A percentile compares a stretch with the other conserved stretches of the same genome.
These are phyloP conservation scores for Vicia faba DNA, from an alignment of 306 rosid genomes.

Conservation along the genomic window DNA sequence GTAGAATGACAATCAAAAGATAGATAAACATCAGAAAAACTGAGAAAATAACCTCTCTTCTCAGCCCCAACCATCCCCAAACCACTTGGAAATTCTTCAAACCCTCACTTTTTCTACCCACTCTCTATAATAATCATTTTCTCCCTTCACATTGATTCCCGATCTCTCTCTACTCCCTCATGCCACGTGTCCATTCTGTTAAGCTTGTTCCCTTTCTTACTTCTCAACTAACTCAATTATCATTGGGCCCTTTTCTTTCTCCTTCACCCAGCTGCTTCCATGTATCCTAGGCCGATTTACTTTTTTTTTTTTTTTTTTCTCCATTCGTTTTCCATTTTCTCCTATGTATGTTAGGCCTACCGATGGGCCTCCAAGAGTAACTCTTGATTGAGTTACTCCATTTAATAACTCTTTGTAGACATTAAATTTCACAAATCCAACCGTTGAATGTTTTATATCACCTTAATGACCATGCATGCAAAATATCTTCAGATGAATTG, in stretches of 20 bases:
- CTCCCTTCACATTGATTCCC: background rate
- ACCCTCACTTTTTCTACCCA: background rate
- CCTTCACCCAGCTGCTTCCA: background rate
- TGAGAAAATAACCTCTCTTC: constrained; percentile 13
- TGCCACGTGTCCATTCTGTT: background rate
- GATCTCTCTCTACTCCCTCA: background rate
- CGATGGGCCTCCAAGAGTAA: background rate
- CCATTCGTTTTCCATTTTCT: background rate
- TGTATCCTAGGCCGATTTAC: background rate
- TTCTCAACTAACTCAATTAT: background rate
- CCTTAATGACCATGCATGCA: too few species aligned
- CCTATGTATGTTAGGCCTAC: background rate
- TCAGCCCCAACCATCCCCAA: background rate
- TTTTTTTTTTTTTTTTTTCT: background rate
- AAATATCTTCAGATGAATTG: too few species aligned
- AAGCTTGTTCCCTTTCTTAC: background rate
- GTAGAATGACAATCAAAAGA: constrained; percentile 4
- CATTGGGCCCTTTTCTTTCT: background rate
- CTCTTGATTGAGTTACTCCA: too few species aligned
- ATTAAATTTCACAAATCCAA: too few species aligned
- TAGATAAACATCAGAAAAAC: background rate
- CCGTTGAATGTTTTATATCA: too few species aligned
- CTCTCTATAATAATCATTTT: constrained; percentile 7
- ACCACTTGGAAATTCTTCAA: background rate
- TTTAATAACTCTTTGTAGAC: too few species aligned